These are phyloP conservation scores for Paecilomyces niveus DNA, from an alignment of 2,329 filamentous ascomycete genomes.

Conservation along the genomic window DNA sequence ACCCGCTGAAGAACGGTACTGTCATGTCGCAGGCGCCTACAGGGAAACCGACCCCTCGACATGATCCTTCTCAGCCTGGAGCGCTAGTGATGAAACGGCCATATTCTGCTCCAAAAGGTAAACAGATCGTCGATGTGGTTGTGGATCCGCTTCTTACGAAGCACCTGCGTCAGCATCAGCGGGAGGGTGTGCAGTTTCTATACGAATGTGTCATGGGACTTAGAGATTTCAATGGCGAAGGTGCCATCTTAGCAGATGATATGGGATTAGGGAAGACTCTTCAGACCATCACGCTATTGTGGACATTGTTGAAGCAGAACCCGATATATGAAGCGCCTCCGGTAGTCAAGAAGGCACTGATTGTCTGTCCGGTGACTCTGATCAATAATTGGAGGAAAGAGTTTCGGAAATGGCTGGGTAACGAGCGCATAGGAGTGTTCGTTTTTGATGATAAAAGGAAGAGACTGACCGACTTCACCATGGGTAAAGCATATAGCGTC, in stretches of 20 bases:
- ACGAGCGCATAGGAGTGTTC: slow-evolving; percentile 62
- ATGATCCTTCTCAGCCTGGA: slow-evolving; percentile 53
- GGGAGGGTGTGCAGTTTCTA: slow-evolving; percentile 62
- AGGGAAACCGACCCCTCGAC: slow-evolving; percentile 52
- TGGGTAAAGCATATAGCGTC: slow-evolving; percentile 59
- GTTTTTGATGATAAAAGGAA: slow-evolving; percentile 55
- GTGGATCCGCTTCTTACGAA: slow-evolving; percentile 60
- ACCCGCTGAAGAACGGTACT: slow-evolving; percentile 51
- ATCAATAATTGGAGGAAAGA: slow-evolving; percentile 69
- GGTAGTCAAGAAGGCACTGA: slow-evolving; percentile 62
- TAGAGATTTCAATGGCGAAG: slow-evolving; percentile 57
- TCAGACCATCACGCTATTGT: slow-evolving; percentile 64
- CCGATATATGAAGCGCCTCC: slow-evolving; percentile 53
- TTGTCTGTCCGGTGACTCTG: slow-evolving; percentile 65
- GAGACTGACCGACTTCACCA: slow-evolving; percentile 61
- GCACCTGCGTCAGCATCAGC: slow-evolving; percentile 60
- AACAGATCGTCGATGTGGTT: slow-evolving; percentile 64
- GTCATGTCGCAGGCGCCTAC: slow-evolving; percentile 40
- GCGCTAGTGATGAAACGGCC: slow-evolving; percentile 63
- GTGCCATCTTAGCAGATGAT: slow-evolving; percentile 66
- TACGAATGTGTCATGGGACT: slow-evolving; percentile 74
- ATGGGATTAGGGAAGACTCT: slow-evolving; percentile 71
- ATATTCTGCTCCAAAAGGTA: slow-evolving; percentile 49
- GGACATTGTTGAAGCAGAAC: slow-evolving; percentile 67
- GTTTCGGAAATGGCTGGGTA: slow-evolving; percentile 67